Percentiles rank a stretch among this genome's conserved stretches.
Evolutionary conservation across 176 grass and related monocot genomes (phyloP).

Genomic region (Triticum turgidum): DNA sequence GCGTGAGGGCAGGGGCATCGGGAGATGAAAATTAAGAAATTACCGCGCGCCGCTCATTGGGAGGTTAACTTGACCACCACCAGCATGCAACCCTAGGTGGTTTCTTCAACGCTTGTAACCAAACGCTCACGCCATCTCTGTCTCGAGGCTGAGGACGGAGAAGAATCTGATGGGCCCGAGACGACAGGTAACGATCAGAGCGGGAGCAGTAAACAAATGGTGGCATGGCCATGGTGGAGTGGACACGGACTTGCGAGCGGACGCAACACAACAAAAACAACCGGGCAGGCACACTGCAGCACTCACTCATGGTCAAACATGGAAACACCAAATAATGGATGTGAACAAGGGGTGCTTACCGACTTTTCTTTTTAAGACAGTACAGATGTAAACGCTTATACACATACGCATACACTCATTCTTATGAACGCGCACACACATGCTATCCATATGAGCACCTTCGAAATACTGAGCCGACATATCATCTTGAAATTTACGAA

Average conservation of each 20-base stretch:
- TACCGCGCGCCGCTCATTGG: not conserved
- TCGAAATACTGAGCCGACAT: too few species aligned
- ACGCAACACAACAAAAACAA: slow-evolving; percentile 31
- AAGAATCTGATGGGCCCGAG: slow-evolving; percentile 45
- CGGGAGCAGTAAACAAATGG: not conserved
- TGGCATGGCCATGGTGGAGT: not conserved
- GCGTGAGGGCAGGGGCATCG: not conserved
- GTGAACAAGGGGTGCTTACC: not conserved
- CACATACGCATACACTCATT: too few species aligned
- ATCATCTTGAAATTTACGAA: too few species aligned
- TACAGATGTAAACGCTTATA: too few species aligned
- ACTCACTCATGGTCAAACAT: slow-evolving; percentile 30
- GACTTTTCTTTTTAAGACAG: too few species aligned
- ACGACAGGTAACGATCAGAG: slow-evolving; percentile 49
- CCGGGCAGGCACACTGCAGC: not conserved
- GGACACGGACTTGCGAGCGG: slow-evolving; percentile 47
- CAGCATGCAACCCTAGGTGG: slow-evolving; percentile 9
- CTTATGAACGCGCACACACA: too few species aligned
- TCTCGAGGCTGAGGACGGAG: slow-evolving; percentile 1
- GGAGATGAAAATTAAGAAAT: slow-evolving; percentile 19
- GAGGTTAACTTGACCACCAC: not conserved
- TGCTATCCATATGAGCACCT: too few species aligned
- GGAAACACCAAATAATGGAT: not conserved
- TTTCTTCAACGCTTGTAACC: slow-evolving; percentile 62
- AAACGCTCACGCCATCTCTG: slow-evolving; percentile 48